Evolutionary conservation across 2,329 filamentous ascomycete genomes (phyloP).

Genomic region (Thelonectria olida): DNA sequence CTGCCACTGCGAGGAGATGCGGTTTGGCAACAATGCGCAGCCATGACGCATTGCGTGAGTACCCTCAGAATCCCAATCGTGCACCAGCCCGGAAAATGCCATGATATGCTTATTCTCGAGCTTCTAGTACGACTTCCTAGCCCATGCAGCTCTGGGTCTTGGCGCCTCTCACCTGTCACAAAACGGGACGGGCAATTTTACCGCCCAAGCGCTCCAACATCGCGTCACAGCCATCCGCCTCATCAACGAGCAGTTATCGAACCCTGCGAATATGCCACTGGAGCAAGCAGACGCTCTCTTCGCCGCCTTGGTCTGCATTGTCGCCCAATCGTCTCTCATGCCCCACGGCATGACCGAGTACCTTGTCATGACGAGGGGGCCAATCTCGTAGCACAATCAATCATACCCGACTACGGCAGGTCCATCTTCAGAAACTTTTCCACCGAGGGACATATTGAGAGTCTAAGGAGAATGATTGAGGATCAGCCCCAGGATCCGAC

Average conservation of each 20-base stretch:
- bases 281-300: constrained; percentile 49
- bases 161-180: constrained; percentile 49
- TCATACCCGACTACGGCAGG: constrained; percentile 29
- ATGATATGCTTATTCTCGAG: background rate
- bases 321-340: constrained; percentile 48
- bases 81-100: background rate
- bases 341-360: constrained; percentile 51
- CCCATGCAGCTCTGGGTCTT: constrained; percentile 49
- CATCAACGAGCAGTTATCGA: constrained; percentile 45
- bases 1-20: constrained; percentile 44
- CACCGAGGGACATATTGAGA: constrained; percentile 37
- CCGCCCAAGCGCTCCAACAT: constrained; percentile 45
- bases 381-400: constrained; percentile 31
- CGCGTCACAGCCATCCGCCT: constrained; percentile 47
- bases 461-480: constrained; percentile 27
- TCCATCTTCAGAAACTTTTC: constrained; percentile 39
- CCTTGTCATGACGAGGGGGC: constrained; percentile 46
- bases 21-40: constrained; percentile 46
- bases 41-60: constrained; percentile 47
- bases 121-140: constrained; percentile 47
- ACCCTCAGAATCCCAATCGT: no score
- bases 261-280: constrained; percentile 32
- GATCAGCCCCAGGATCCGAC: constrained; percentile 34
- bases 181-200: constrained; percentile 38
- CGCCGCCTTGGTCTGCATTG: constrained; percentile 46